Conservation (phyloP, 1,284 basidiomycete genomes). For the Leccinum pallidistipes region DNA sequence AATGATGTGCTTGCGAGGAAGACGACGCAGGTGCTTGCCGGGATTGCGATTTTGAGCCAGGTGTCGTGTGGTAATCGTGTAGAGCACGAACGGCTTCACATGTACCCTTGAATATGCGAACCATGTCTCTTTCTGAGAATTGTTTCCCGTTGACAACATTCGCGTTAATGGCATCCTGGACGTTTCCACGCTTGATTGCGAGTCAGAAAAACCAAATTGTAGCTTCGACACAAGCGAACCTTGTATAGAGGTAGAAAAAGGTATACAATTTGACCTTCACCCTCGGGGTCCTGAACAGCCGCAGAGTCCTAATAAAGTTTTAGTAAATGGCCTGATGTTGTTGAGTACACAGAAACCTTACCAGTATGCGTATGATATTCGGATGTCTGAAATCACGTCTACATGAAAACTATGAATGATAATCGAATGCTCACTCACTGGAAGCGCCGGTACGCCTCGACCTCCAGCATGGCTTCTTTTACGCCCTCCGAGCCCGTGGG, state of each 20-base stretch:
- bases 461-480: constrained; percentile 85
- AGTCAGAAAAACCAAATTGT: constrained; percentile 12
- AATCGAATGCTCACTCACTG: constrained; percentile 52
- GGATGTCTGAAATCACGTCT: constrained; percentile 59
- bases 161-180: constrained; percentile 93
- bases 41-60: constrained; percentile 36
- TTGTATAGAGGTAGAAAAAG: constrained; percentile 90
- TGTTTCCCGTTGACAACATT: constrained; percentile 83
- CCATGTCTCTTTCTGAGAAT: constrained; percentile 87
- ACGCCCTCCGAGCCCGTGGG: constrained; percentile 81
- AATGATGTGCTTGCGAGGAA: constrained; percentile 23
- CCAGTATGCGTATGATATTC: constrained; percentile 87
- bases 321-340: not conserved
- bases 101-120: constrained; percentile 89
- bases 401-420: not conserved
- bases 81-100: constrained; percentile 93
- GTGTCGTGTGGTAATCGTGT: constrained; percentile 75
- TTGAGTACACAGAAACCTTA: constrained; percentile 31
- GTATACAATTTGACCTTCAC: constrained; percentile 95
- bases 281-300: constrained; percentile 88
- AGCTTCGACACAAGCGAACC: constrained; percentile 37
- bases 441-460: constrained; percentile 89
- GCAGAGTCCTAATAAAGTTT: constrained; percentile 72
- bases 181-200: constrained; percentile 70
- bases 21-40: constrained; percentile 29